These are phyloP conservation scores for Fraxinus velutina DNA, from an alignment of 305 asterid genomes.

Conservation along the genomic window DNA sequence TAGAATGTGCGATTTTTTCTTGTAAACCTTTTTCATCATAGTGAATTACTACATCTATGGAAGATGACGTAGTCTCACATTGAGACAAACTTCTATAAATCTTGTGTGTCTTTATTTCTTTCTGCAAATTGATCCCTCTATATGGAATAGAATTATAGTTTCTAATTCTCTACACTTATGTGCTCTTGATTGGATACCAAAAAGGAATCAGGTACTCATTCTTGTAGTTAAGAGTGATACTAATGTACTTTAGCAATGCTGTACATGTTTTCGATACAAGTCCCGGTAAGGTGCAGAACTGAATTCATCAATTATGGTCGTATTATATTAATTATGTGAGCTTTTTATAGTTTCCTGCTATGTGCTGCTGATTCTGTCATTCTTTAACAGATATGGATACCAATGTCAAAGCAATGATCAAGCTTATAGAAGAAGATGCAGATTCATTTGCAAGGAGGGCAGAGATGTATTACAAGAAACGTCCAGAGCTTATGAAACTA, in stretches of 20 bases:
- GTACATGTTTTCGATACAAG: background rate
- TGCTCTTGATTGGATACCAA: background rate
- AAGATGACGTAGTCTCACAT: background rate
- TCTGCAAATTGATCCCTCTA: background rate
- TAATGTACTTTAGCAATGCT: background rate
- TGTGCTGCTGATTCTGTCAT: conserved; percentile 20
- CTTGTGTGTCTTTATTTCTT: background rate
- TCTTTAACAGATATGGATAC: conserved; percentile 72
- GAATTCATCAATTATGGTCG: background rate
- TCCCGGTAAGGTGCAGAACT: background rate
- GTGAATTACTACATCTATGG: background rate
- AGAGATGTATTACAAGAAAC: conserved; percentile 96
- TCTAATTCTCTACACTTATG: background rate
- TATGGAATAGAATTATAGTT: background rate
- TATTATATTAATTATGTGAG: background rate
- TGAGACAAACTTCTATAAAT: background rate
- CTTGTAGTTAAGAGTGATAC: background rate
- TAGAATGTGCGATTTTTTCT: background rate
- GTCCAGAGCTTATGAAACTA: conserved; percentile 95
- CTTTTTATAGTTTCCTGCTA: background rate
- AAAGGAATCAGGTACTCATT: background rate
- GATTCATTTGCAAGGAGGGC: conserved; percentile 98
- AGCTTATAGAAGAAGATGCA: conserved; percentile 92
- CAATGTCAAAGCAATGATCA: conserved; percentile 90
- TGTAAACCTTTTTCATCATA: background rate